Evolutionary conservation across 2,329 filamentous ascomycete genomes (phyloP).

Genomic region (Alternaria brassicicola): DNA sequence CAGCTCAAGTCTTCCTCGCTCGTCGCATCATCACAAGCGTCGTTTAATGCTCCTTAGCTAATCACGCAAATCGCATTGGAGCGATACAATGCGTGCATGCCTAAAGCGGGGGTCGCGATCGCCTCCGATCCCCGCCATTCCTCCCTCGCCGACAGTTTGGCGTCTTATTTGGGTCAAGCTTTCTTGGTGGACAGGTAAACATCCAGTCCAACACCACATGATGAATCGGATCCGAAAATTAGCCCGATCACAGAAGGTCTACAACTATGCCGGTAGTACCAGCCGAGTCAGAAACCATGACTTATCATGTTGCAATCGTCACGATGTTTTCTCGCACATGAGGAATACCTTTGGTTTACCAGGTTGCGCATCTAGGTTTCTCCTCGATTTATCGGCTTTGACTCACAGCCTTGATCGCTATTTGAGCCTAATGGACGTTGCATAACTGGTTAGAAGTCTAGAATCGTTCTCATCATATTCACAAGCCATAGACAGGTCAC

Average conservation of each 20-base stretch:
- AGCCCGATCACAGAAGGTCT: no score
- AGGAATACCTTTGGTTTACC: not conserved
- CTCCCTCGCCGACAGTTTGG: not conserved
- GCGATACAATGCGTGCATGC: not conserved
- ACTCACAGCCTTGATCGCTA: not conserved
- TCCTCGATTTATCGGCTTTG: no score
- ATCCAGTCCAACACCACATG: not conserved
- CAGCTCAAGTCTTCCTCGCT: no score
- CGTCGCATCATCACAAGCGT: accelerated
- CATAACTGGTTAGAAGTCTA: not conserved
- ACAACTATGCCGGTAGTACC: not conserved
- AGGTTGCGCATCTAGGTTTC: not conserved
- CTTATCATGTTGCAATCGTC: not conserved
- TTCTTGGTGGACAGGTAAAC: not conserved
- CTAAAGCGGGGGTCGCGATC: no score
- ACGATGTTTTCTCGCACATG: not conserved
- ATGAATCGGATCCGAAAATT: not conserved
- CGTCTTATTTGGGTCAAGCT: not conserved
- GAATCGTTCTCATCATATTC: accelerated
- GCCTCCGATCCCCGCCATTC: not conserved
- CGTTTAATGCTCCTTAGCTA: not conserved
- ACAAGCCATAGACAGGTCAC: not conserved
- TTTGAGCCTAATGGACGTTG: not conserved
- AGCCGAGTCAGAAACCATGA: not conserved
- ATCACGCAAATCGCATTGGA: no score